These are phyloP conservation scores for Liriodendron chinense DNA, from an alignment of 164 flowering plant species.

Conservation along the genomic window DNA sequence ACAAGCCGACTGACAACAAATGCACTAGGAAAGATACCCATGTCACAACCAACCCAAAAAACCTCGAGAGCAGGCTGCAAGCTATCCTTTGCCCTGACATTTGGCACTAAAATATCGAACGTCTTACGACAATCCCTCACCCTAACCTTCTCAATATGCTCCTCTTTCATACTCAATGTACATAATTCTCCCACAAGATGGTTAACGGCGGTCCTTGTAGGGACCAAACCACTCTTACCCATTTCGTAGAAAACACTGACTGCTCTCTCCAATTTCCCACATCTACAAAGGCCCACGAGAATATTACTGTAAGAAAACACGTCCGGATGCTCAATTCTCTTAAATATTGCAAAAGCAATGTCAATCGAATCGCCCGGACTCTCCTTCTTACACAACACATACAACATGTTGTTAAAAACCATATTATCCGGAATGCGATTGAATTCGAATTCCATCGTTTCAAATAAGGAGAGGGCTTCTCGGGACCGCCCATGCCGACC, in stretches of 20 bases:
- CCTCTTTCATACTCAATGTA: constrained; percentile 27
- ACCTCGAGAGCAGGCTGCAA: constrained; percentile 30
- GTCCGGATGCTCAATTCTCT: constrained; percentile 38
- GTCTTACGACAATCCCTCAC: constrained; percentile 26
- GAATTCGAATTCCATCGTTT: constrained; percentile 39
- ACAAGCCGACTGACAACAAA: constrained; percentile 33
- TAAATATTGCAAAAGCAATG: constrained; percentile 33
- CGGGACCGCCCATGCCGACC: constrained; percentile 42
- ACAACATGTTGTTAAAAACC: constrained; percentile 38
- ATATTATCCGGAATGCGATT: constrained; percentile 39
- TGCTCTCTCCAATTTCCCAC: constrained; percentile 35
- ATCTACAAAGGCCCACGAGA: constrained; percentile 45
- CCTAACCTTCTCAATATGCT: constrained; percentile 27
- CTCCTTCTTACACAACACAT: constrained; percentile 46
- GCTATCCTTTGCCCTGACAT: constrained; percentile 16
- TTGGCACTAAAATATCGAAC: too few relatives aligned
- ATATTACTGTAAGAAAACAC: constrained; percentile 43
- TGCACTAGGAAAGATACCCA: constrained; percentile 25
- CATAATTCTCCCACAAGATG: constrained; percentile 38
- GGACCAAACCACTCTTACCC: constrained; percentile 30
- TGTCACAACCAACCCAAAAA: constrained; percentile 23
- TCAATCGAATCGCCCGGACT: constrained; percentile 32
- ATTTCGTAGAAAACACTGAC: constrained; percentile 38
- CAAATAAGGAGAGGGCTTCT: constrained; percentile 38
- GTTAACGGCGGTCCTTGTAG: constrained; percentile 26